Percentiles rank a stretch among this genome's conserved stretches.
These are phyloP conservation scores for Dalechampia spathulata DNA, from an alignment of 441 rosid genomes.

Conservation along the genomic window DNA sequence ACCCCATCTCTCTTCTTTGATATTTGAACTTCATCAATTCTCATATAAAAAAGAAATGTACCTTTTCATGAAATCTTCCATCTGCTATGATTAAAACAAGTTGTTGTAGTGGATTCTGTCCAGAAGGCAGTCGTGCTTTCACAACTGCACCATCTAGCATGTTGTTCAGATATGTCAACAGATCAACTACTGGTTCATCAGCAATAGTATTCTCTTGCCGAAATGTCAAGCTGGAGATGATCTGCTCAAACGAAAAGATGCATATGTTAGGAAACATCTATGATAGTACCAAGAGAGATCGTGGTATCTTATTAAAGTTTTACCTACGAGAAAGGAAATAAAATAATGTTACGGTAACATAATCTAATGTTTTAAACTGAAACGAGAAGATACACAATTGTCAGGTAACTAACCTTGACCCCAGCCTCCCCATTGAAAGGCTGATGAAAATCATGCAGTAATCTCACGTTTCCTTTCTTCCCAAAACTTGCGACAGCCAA, in stretches of 20 bases:
- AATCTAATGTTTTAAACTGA: neutral
- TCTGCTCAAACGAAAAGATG: constrained; percentile 38
- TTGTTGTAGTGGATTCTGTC: constrained; percentile 94
- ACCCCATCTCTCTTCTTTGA: neutral
- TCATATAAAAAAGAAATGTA: constrained; percentile 12
- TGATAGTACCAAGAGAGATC: neutral
- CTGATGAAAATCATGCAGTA: constrained; percentile 86
- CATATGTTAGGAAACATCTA: neutral
- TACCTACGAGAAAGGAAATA: neutral
- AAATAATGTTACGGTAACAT: neutral
- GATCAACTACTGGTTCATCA: constrained; percentile 81
- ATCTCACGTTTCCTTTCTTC: constrained; percentile 68
- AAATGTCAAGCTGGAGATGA: constrained; percentile 82
- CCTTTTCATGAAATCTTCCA: constrained; percentile 93
- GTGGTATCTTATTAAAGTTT: neutral
- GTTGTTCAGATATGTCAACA: constrained; percentile 56
- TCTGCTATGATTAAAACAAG: constrained; percentile 92
- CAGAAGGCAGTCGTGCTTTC: constrained; percentile 69
- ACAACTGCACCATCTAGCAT: constrained; percentile 67
- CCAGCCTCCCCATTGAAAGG: constrained; percentile 90
- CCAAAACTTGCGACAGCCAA: constrained; percentile 95
- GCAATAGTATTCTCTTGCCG: constrained; percentile 81
- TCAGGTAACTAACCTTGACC: constrained; percentile 47
- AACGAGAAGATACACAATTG: neutral
- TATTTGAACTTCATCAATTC: neutral